Base-by-base conservation (phyloP, 495 filamentous ascomycete species). In the Daldinia vernicosa region DNA sequence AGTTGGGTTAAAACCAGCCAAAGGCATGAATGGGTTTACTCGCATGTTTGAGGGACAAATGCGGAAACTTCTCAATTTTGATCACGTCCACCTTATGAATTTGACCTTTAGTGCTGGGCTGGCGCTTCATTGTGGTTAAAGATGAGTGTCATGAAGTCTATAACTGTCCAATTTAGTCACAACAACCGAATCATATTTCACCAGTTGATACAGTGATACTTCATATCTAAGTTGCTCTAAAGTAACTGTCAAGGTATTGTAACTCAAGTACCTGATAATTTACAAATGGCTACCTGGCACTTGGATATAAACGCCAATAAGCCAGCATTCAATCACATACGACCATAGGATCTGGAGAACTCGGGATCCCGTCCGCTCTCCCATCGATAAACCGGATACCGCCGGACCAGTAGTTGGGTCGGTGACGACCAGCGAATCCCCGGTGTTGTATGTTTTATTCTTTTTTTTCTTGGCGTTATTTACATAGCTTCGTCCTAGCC, bases 381-480 rank as follows among this genome's bases (percentile, higher is more conserved):
- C 80, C 80, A 78, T 28, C 14, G 67, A 70, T 61, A 70, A 70
- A 40, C 67, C 61, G 27, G 67, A 72, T 72, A 92, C 76, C 59
- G 76, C 76, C 67, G 60, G 75, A 80, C 66, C 72, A 83, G 82
- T 82, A 84, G 77, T 80, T 79, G 79, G 79, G 80, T 82, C 75
- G 79, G 74, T 79, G 69, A 78, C 77, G 63, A 77, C 69, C 67
- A 75, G 72, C 53, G 79, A 81, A 81, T 80, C 75, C 79, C 73
- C 70, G 76, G 79, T 82, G 80, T 79, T 81, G 79, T 81, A 82
- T 78, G 76, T 80, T 75, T 77, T 67, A 68, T 47, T 40, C 30
- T 19, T 37, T 14, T 52, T 11, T 52, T 35, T 35, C 32, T 35
- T 35, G 2, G 32, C 32, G 1, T 35, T 35, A 35, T 32, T n/a